These are phyloP conservation scores for Fusarium keratoplasticum DNA, from an alignment of 2,329 filamentous ascomycete species.

Conservation along the genomic window DNA sequence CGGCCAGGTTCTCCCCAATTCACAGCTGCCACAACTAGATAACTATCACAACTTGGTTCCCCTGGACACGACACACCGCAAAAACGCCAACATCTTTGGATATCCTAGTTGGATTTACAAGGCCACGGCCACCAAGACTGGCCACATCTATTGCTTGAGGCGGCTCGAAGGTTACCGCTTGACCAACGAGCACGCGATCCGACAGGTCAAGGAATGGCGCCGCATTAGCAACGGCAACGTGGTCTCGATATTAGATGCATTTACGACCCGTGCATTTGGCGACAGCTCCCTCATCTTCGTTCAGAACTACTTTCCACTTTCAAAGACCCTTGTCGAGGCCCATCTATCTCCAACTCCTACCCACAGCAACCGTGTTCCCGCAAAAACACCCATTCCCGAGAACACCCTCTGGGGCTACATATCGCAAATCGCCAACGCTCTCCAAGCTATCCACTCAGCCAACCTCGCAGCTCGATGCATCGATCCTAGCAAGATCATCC, in stretches of 20 bases:
- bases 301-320: conserved; percentile 91
- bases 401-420: conserved; percentile 90
- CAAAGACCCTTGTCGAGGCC: conserved; percentile 88
- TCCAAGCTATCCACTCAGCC: conserved; percentile 85
- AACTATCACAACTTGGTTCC: conserved; percentile 94
- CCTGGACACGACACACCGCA: conserved; percentile 83
- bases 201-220: conserved; percentile 89
- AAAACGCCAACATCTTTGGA: conserved; percentile 83
- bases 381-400: conserved; percentile 70
- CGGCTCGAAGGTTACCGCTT: conserved; percentile 90
- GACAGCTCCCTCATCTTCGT: conserved; percentile 96
- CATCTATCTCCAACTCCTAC: conserved; percentile 67
- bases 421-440: conserved; percentile 87
- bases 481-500: conserved; percentile 86
- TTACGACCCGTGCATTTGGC: conserved; percentile 91
- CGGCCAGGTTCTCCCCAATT: conserved; percentile 82
- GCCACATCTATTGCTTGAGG: conserved; percentile 86
- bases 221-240: conserved; percentile 83
- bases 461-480: conserved; percentile 88
- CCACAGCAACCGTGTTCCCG: conserved; percentile 58
- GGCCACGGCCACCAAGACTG: conserved; percentile 88
- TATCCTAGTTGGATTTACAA: conserved; percentile 97
- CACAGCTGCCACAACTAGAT: conserved; percentile 82
- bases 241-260: conserved; percentile 89
- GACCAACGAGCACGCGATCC: conserved; percentile 89